Evolutionary conservation across 495 filamentous ascomycete genomes (phyloP).

Genomic region (Penicillium arizonense): DNA sequence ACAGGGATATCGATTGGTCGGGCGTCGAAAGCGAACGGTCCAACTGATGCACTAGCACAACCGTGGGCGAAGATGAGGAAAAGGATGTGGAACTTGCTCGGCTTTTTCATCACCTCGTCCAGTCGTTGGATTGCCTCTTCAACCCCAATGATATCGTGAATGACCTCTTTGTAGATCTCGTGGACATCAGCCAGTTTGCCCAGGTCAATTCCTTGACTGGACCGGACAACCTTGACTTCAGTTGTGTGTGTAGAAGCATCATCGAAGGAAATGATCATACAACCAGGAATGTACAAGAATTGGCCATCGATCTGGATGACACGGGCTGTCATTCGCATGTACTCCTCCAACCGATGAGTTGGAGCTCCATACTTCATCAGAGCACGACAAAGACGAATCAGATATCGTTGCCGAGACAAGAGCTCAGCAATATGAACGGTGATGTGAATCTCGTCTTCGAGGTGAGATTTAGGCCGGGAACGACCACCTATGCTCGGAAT

Average conservation of each 20-base stretch:
- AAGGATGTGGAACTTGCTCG: slow-evolving; percentile 66
- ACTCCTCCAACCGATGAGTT: slow-evolving; percentile 76
- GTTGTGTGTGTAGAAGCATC: slow-evolving; percentile 87
- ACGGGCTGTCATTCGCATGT: slow-evolving; percentile 86
- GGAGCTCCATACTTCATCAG: slow-evolving; percentile 84
- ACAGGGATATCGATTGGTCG: slow-evolving; percentile 86
- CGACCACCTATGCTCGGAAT: slow-evolving; percentile 41
- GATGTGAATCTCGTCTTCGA: slow-evolving; percentile 74
- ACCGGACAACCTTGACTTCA: slow-evolving; percentile 84
- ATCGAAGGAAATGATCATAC: slow-evolving; percentile 95
- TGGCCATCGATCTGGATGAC: slow-evolving; percentile 89
- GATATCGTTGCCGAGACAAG: slow-evolving; percentile 76
- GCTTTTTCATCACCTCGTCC: slow-evolving; percentile 60
- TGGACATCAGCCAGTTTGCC: slow-evolving; percentile 83
- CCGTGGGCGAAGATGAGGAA: slow-evolving; percentile 81
- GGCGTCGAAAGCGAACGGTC: slow-evolving; percentile 88
- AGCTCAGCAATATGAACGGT: slow-evolving; percentile 87
- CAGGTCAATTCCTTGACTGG: slow-evolving; percentile 75
- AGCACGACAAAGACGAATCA: slow-evolving; percentile 79
- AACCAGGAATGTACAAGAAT: slow-evolving; percentile 89
- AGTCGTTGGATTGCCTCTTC: slow-evolving; percentile 77
- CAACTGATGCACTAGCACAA: slow-evolving; percentile 72
- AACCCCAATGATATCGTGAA: slow-evolving; percentile 82
- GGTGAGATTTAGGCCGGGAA: slow-evolving; percentile 36
- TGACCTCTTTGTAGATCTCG: slow-evolving; percentile 88